Conservation (phyloP, 73 alveolate genomes). For the Paramecium sexaurelia region DNA sequence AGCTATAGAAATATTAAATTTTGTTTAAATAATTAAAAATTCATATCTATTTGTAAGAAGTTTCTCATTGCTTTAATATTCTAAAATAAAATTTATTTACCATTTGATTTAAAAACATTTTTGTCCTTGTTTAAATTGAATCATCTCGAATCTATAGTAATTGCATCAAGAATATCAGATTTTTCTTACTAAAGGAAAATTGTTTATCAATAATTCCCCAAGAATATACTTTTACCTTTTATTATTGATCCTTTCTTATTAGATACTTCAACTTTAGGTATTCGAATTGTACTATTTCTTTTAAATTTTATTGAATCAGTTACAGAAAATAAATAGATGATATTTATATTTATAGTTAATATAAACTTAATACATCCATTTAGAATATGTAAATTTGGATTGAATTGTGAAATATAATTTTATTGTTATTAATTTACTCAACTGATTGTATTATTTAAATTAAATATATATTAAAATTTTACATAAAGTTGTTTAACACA, state of each 20-base stretch:
- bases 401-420: too few relatives aligned
- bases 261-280: background rate
- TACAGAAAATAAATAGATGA: too few relatives aligned
- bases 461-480: background rate
- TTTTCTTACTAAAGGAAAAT: background rate
- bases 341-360: too few relatives aligned
- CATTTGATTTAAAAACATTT: background rate
- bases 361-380: too few relatives aligned
- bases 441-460: background rate
- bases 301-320: background rate
- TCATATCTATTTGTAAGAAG: background rate
- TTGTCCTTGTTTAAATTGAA: background rate
- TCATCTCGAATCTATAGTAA: background rate
- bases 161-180: background rate
- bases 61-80: background rate
- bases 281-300: background rate
- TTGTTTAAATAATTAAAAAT: background rate
- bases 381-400: too few relatives aligned
- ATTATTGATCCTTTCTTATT: background rate
- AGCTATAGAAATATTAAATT: background rate
- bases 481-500: background rate
- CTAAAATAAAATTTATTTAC: background rate
- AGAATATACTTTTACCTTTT: background rate
- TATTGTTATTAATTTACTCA: too few relatives aligned
- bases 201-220: background rate